Evolutionary conservation across 768 basidiomycete genomes (phyloP).

Genomic region (Calocybe cyanea): DNA sequence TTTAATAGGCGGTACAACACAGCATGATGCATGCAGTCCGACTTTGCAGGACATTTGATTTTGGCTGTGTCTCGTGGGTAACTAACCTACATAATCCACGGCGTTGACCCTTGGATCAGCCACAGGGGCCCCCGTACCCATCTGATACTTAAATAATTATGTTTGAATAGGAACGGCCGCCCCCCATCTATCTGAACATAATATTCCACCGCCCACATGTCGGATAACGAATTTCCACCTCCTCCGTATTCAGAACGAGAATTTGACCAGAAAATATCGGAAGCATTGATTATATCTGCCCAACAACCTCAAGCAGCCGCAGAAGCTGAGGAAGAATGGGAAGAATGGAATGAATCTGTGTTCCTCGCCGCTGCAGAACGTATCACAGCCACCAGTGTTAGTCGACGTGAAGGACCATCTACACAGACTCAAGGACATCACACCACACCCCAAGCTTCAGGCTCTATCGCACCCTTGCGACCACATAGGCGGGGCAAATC

Average conservation of each 20-base stretch:
- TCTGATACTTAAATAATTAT: too few species aligned
- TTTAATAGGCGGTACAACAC: too few species aligned
- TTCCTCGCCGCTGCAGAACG: constrained; percentile 28
- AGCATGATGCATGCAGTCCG: too few species aligned
- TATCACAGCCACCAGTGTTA: neutral
- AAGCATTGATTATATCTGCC: constrained; percentile 36
- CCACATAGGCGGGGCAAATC: constrained; percentile 27
- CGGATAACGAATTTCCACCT: constrained; percentile 30
- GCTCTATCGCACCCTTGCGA: constrained; percentile 29
- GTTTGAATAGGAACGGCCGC: neutral
- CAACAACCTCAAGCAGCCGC: constrained; percentile 6
- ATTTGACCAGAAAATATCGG: constrained; percentile 51
- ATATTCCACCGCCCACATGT: constrained; percentile 10
- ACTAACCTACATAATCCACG: too few species aligned
- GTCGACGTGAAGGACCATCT: constrained; percentile 6
- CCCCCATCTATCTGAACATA: too few species aligned
- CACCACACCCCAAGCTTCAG: constrained; percentile 6
- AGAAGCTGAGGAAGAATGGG: constrained; percentile 40
- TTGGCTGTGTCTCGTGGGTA: neutral
- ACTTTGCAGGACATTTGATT: neutral
- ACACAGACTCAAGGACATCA: constrained; percentile 1
- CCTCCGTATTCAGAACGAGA: constrained; percentile 46
- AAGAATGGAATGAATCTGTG: constrained; percentile 43
- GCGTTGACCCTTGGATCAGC: too few species aligned
- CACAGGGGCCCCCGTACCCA: too few species aligned